Evolutionary conservation across 148 eudicot genomes (phyloP), one percentile per base, ranked within the genome.

Genomic region (Chenopodium album): DNA sequence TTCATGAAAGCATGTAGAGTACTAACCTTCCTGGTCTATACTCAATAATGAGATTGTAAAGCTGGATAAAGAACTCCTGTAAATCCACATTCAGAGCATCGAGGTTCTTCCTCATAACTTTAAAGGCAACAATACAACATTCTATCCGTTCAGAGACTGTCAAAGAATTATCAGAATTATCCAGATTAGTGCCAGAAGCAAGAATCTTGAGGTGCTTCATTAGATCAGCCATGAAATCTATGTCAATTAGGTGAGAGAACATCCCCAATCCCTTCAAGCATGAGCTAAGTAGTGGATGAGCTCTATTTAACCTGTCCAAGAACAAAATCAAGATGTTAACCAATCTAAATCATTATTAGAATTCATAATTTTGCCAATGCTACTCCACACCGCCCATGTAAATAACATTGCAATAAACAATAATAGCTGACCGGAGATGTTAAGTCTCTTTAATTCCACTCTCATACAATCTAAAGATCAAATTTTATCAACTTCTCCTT

Each of bases 41-140:
- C 82, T 96, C 97, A 37, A 92, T 81, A 82, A 96, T 88, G 74
- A 96, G 91, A 85, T 85, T 91, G 86, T 94, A 96, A 74, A 96
- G 91, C 81, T 94, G 97, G 80, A 90, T 89, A 86, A 87, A 94
- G 80, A 96, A 96, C 74, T 94, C 98, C 78, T 94, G 98, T 76
- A 96, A 80, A 88, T 96, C 99, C 82, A 96, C 89, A 90, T 96
- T 96, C 44, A 96, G 80, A 79, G 98, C 94, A 85, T 96, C 99
- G 31, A 96, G 97, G 86, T 94, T 96, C 85, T 84, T 96, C 88
- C 85, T 89, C 99, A 96, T 96, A 79, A 96, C 91, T 89, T 90
- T 91, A 80, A 96, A 96, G 62, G 99, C 98, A 72, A 94, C 95
- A 77, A 94, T 92, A 89, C 99, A 96, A 89, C 99, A 96, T 50